Percentiles rank a stretch among this genome's conserved stretches.
Conservation (phyloP, 345 rosid species). For the Euphorbia peplus region DNA sequence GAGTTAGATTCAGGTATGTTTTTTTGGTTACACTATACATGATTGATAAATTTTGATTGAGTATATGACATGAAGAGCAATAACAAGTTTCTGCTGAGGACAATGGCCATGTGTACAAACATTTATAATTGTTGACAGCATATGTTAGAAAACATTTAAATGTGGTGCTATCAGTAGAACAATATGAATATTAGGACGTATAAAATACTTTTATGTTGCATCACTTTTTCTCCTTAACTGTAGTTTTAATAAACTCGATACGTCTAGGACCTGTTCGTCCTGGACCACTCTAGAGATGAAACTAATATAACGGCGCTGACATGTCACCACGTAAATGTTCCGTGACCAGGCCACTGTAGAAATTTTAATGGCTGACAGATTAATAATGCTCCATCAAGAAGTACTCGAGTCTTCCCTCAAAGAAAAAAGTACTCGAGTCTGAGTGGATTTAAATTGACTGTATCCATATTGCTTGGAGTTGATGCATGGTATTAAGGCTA, state of each 20-base stretch:
- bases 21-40: background rate
- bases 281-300: too few species aligned
- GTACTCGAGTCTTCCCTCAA: background rate
- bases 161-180: background rate
- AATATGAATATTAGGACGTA: background rate
- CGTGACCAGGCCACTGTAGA: too few species aligned
- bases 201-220: background rate
- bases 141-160: background rate
- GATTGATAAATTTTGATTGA: conserved; percentile 5
- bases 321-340: too few species aligned
- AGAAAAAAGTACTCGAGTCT: background rate
- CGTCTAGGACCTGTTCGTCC: too few species aligned
- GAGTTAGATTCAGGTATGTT: conserved; percentile 38
- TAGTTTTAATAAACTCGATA: too few species aligned
- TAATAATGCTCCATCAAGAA: background rate
- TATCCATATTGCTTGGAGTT: conserved; percentile 18
- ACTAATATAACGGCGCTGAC: too few species aligned
- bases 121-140: background rate
- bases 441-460: conserved; percentile 12
- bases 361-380: background rate
- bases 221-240: background rate
- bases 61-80: conserved; percentile 6
- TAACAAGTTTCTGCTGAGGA: background rate
- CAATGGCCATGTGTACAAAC: background rate
- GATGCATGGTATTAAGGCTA: conserved; percentile 2